Evolutionary conservation across 2,329 filamentous ascomycete species (phyloP).

Genomic region (Ophiostoma angusticollis): DNA sequence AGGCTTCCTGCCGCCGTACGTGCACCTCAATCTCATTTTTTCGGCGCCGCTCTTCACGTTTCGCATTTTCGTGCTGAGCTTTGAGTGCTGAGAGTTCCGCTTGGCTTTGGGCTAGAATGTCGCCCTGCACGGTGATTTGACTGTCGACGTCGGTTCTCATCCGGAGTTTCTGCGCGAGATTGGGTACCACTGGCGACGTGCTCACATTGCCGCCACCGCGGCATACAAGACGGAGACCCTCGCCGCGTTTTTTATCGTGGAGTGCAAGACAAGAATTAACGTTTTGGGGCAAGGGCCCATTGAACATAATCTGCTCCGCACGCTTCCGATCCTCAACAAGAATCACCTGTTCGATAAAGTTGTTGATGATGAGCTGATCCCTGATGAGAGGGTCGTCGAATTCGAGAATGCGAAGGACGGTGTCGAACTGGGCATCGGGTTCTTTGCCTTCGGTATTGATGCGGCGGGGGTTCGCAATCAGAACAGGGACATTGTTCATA

Average conservation of each 20-base stretch:
- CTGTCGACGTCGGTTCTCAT: conserved; percentile 67
- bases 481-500: conserved; percentile 39
- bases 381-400: conserved; percentile 69
- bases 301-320: conserved; percentile 58
- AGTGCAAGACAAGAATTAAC: conserved; percentile 61
- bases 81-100: conserved; percentile 41
- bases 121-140: conserved; percentile 43
- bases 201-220: conserved; percentile 26
- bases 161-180: conserved; percentile 44
- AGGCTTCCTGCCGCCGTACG: conserved; percentile 22
- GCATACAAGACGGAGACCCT: conserved; percentile 45
- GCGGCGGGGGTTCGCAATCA: conserved; percentile 45
- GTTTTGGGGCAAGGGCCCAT: conserved; percentile 48
- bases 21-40: conserved; percentile 36
- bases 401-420: conserved; percentile 66
- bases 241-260: conserved; percentile 45
- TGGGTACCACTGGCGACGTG: conserved; percentile 27
- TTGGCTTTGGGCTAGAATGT: conserved; percentile 40
- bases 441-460: conserved; percentile 56
- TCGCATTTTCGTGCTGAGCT: conserved; percentile 31
- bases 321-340: conserved; percentile 56
- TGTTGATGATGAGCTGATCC: conserved; percentile 71
- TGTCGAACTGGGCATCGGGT: conserved; percentile 59
- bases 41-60: conserved; percentile 36
- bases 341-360: conserved; percentile 71